These are phyloP conservation scores for Pseudonitzschia delicatissima DNA, from an alignment of 108 stramenopile genomes.

Conservation along the genomic window DNA sequence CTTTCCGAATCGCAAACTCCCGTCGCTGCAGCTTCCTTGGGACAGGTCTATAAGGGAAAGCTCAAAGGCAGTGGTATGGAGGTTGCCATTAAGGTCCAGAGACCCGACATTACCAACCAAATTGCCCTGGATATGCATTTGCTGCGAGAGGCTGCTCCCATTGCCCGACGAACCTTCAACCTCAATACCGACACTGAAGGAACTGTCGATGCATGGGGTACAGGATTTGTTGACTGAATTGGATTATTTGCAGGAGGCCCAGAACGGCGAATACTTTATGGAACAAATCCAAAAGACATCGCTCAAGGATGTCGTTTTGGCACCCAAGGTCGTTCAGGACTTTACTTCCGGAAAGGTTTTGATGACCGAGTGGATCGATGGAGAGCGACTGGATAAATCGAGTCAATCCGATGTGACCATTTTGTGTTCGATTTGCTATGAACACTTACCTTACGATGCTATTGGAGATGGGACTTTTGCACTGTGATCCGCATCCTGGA, in stretches of 20 bases:
- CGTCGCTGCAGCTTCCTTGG: slow-evolving; percentile 90
- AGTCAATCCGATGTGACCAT: slow-evolving; percentile 69
- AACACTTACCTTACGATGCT: slow-evolving; percentile 89
- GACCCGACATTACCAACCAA: slow-evolving; percentile 88
- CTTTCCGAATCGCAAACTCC: slow-evolving; percentile 65
- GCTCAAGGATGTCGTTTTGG: slow-evolving; percentile 75
- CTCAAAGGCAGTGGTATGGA: slow-evolving; percentile 34
- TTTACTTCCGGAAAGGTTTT: slow-evolving; percentile 75
- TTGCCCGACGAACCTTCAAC: slow-evolving; percentile 57
- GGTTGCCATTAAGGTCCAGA: slow-evolving; percentile 96
- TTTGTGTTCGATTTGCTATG: slow-evolving; percentile 87
- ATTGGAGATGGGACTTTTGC: slow-evolving; percentile 73
- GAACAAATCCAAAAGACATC: slow-evolving; percentile 60
- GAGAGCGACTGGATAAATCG: slow-evolving; percentile 83
- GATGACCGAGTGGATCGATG: slow-evolving; percentile 93
- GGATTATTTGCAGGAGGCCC: slow-evolving; percentile 90
- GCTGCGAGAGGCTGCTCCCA: slow-evolving; percentile 69
- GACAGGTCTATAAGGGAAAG: slow-evolving; percentile 89
- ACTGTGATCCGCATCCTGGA: slow-evolving; percentile 47
- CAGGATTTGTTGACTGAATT: slow-evolving; percentile 94
- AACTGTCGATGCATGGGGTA: slow-evolving; percentile 90
- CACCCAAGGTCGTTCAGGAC: slow-evolving; percentile 69
- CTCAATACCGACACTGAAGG: slow-evolving; percentile 83
- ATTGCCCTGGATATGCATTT: slow-evolving; percentile 97
- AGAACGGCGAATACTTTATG: slow-evolving; percentile 78